A percentile compares a stretch with the other conserved stretches of the same genome.
Conservation (phyloP, 2,329 filamentous ascomycete genomes). For the Scytalidium sp. region DNA sequence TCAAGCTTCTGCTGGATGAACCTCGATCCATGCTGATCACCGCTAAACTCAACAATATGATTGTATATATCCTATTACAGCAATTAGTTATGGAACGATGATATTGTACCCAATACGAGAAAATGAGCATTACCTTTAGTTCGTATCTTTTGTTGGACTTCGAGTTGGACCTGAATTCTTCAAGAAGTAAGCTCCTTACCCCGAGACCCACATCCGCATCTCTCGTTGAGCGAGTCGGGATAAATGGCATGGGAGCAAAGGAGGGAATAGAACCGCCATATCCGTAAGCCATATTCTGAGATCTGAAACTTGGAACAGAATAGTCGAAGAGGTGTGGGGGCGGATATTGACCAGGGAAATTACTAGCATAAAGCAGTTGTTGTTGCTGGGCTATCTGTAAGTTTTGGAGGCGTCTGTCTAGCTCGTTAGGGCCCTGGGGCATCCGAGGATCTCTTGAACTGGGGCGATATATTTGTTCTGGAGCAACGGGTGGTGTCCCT, state of each 20-base stretch:
- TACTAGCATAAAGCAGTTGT: slow-evolving; percentile 32
- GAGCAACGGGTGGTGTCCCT: slow-evolving; percentile 21
- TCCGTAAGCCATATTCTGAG: slow-evolving; percentile 29
- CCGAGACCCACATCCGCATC: slow-evolving; percentile 40
- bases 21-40: slow-evolving; percentile 91
- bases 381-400: slow-evolving; percentile 21
- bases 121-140: slow-evolving; percentile 70
- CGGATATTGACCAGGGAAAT: slow-evolving; percentile 36
- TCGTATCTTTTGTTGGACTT: slow-evolving; percentile 75
- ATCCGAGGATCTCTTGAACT: slow-evolving; percentile 23
- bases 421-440: slow-evolving; percentile 20
- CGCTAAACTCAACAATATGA: slow-evolving; percentile 89
- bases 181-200: slow-evolving; percentile 68
- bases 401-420: slow-evolving; percentile 25
- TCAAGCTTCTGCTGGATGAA: slow-evolving; percentile 95
- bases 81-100: slow-evolving; percentile 7
- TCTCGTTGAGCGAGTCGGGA: slow-evolving; percentile 26
- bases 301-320: slow-evolving; percentile 31
- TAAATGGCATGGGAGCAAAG: slow-evolving; percentile 17
- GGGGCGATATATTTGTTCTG: slow-evolving; percentile 24
- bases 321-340: slow-evolving; percentile 35
- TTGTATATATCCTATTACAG: slow-evolving; percentile 72
- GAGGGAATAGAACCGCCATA: slow-evolving; percentile 30
- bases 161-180: slow-evolving; percentile 74
- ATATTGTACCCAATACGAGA: too few species aligned